Percentiles rank a stretch among this genome's conserved stretches.
Evolutionary conservation across 345 rosid species (phyloP).

Genomic region (Linum tenue): DNA sequence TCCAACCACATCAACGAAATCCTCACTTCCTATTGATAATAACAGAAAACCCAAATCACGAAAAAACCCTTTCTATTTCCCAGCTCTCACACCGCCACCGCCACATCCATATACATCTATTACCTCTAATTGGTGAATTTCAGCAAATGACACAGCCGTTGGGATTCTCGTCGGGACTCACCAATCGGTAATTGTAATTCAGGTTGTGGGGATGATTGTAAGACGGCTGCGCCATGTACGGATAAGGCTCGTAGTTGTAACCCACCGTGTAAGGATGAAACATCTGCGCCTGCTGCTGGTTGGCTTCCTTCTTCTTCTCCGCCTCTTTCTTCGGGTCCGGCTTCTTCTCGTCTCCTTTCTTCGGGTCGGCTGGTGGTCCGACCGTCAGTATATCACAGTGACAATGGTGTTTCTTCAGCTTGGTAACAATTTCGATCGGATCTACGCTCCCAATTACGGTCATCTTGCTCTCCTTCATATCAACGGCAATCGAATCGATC

Average conservation of each 20-base stretch:
- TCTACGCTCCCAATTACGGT: conserved; percentile 54
- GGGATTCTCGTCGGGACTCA: conserved; percentile 44
- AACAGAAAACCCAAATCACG: no score
- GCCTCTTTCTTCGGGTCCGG: conserved; percentile 25
- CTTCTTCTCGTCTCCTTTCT: conserved; percentile 24
- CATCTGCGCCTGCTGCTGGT: no score
- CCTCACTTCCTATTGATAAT: no score
- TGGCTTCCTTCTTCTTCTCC: conserved; percentile 22
- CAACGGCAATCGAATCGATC: no score
- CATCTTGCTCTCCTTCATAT: conserved; percentile 38
- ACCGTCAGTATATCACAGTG: conserved; percentile 30
- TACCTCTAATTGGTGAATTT: no score
- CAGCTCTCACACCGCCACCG: no score
- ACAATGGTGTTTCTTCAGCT: conserved; percentile 35
- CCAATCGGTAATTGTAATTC: conserved; percentile 23
- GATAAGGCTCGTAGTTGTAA: conserved; percentile 15
- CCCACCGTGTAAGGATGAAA: no score
- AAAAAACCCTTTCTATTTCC: no score
- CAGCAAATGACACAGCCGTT: conserved; percentile 41
- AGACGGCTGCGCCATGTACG: no score
- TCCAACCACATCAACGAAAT: no score
- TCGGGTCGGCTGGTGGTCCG: conserved; percentile 36
- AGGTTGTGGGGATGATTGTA: conserved; percentile 30
- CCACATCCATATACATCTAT: no score
- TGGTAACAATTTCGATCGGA: conserved; percentile 26